Percentiles rank a stretch among this genome's conserved stretches.
Conservation (phyloP, 2,329 filamentous ascomycete species). For the Fusarium albosuccineum region DNA sequence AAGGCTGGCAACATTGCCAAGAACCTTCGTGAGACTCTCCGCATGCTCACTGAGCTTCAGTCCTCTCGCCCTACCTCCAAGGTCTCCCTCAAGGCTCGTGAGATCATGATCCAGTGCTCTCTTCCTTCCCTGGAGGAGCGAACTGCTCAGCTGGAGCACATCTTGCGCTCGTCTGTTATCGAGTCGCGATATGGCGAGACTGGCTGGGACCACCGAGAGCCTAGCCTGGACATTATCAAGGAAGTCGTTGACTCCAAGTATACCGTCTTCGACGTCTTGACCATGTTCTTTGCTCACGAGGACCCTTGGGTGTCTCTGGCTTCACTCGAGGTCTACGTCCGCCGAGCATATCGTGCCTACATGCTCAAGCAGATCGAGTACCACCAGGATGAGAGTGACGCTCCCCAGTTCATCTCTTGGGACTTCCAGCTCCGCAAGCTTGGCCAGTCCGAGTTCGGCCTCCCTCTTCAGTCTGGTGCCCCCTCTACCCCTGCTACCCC, state of each 20-base stretch:
- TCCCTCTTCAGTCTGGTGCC: constrained; percentile 82
- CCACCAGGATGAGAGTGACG: constrained; percentile 78
- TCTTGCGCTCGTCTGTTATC: constrained; percentile 92
- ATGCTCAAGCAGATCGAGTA: constrained; percentile 91
- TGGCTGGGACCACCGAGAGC: constrained; percentile 95
- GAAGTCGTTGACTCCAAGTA: constrained; percentile 99
- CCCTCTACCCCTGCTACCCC: constrained; percentile 89
- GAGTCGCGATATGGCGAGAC: constrained; percentile 98
- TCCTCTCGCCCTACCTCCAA: constrained; percentile 85
- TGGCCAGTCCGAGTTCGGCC: constrained; percentile 89
- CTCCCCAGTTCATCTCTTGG: constrained; percentile 87
- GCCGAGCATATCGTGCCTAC: constrained; percentile 97
- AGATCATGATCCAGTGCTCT: constrained; percentile 97
- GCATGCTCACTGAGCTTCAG: constrained; percentile 85
- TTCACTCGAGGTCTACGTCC: constrained; percentile 94
- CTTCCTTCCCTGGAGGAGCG: constrained; percentile 96
- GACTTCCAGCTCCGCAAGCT: constrained; percentile 96
- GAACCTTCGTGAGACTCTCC: constrained; percentile 84
- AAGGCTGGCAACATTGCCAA: constrained; percentile 89
- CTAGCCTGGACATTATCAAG: constrained; percentile 90
- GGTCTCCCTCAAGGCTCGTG: constrained; percentile 96
- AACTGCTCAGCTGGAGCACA: constrained; percentile 97
- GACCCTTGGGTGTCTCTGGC: constrained; percentile 96
- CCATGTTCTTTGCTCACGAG: constrained; percentile 93
- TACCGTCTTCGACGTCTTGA: constrained; percentile 96